Percentiles rank a stretch among this genome's conserved stretches.
These are phyloP conservation scores for Fonsecaea pedrosoi DNA, from an alignment of 2,329 filamentous ascomycete genomes.

Conservation along the genomic window DNA sequence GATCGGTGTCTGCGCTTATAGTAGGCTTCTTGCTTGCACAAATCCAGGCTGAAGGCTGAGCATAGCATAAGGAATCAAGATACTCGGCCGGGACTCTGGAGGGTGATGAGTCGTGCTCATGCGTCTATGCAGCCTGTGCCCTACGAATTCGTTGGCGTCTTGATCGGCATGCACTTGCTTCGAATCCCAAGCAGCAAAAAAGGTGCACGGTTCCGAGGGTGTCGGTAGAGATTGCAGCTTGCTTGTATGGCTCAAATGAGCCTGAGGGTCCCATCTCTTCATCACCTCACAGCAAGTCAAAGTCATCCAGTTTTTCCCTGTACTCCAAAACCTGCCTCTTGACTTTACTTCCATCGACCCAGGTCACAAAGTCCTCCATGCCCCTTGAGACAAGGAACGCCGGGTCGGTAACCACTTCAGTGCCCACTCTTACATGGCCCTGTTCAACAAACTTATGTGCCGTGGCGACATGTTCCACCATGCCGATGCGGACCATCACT, in stretches of 20 bases:
- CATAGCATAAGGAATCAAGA: neutral
- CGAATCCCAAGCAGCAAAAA: neutral
- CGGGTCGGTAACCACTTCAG: constrained; percentile 86
- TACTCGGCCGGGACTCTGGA: neutral
- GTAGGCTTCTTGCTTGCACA: neutral
- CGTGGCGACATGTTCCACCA: constrained; percentile 89
- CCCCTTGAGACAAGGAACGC: constrained; percentile 86
- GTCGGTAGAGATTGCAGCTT: neutral
- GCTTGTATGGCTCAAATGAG: neutral
- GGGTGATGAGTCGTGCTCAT: neutral
- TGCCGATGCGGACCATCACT: constrained; percentile 85
- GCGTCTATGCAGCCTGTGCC: neutral
- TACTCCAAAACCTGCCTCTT: constrained; percentile 96
- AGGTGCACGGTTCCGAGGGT: neutral
- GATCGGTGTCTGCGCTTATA: neutral
- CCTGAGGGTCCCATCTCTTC: neutral
- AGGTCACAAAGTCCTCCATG: constrained; percentile 96
- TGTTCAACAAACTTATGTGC: constrained; percentile 80
- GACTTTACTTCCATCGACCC: constrained; percentile 95
- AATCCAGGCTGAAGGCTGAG: neutral
- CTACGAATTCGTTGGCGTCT: neutral
- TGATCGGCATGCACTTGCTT: neutral
- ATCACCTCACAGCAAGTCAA: constrained; percentile 74
- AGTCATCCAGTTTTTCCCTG: constrained; percentile 92
- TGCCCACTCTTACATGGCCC: constrained; percentile 89